These are phyloP conservation scores for Annulohypoxylon nitens DNA, from an alignment of 495 filamentous ascomycete species.

Conservation along the genomic window DNA sequence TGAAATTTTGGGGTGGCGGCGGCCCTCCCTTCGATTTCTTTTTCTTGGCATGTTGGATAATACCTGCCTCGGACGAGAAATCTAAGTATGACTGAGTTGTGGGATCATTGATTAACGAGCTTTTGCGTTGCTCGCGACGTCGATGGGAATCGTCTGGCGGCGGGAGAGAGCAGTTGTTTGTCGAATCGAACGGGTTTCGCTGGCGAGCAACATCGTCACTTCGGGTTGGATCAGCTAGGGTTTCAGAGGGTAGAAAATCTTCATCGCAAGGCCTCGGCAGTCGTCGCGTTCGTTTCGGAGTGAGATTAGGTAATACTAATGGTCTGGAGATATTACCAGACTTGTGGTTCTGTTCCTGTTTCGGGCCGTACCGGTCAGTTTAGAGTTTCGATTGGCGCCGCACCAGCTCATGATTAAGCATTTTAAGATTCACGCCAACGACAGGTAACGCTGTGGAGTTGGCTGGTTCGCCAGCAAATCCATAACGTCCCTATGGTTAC, in stretches of 20 bases:
- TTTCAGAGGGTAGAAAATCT: conserved; percentile 13
- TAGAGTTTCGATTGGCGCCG: conserved; percentile 42
- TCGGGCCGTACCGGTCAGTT: conserved; percentile 47
- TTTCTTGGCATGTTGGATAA: conserved; percentile 56
- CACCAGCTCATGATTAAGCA: conserved; percentile 27
- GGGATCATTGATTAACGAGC: conserved; percentile 50
- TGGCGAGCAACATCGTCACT: conserved; percentile 41
- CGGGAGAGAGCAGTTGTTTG: conserved; percentile 36
- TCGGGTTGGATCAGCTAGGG: conserved; percentile 27
- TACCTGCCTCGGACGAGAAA: conserved; percentile 61
- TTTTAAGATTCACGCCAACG: not conserved
- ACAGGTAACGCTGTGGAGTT: not conserved
- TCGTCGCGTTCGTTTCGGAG: conserved; percentile 49
- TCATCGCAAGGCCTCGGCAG: conserved; percentile 27
- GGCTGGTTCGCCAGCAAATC: conserved; percentile 3
- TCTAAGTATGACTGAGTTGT: conserved; percentile 56
- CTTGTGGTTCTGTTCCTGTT: conserved; percentile 44
- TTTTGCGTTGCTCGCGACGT: conserved; percentile 31
- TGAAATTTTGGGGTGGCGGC: not conserved
- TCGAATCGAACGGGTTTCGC: conserved; percentile 34
- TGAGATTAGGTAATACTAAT: conserved; percentile 43
- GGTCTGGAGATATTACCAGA: conserved; percentile 27
- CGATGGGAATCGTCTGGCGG: conserved; percentile 34
- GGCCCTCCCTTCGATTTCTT: conserved; percentile 55
- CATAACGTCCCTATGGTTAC: conserved; percentile 21